phyloP scores from a whole-genome alignment of 1,284 basidiomycete species.

The Naganishia sp. region DNA sequence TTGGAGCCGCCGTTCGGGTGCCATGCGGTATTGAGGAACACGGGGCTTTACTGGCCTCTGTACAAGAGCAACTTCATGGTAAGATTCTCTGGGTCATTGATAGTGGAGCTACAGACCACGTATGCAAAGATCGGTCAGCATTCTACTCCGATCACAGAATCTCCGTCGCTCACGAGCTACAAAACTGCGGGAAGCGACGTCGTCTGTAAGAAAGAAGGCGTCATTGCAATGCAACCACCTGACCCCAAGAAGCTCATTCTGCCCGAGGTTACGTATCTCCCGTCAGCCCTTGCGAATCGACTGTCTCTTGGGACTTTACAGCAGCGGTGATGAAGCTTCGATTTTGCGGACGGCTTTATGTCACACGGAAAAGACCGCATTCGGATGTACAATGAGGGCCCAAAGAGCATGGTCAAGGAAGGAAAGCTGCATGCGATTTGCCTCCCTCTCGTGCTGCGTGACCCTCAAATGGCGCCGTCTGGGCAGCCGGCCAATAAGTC shows the following conservation, averaged over 20 bases:
- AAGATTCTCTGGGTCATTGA: conserved; percentile 26
- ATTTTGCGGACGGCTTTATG: conserved; percentile 8
- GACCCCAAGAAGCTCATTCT: conserved; percentile 3
- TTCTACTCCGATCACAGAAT: conserved; percentile 5
- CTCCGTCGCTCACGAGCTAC: conserved; percentile 6
- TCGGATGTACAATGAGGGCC: conserved; percentile 15
- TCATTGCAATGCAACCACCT: conserved; percentile 2
- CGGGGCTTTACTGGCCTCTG: background rate
- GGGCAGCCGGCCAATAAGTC: background rate
- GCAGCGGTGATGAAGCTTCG: conserved; percentile 12
- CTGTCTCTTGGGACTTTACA: conserved; percentile 9
- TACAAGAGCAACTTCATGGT: background rate
- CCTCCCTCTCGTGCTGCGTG: too few species aligned
- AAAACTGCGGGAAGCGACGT: conserved; percentile 2
- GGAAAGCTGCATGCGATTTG: too few species aligned
- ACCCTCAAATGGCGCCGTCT: conserved; percentile 1
- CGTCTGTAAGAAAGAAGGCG: background rate
- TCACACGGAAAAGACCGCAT: background rate
- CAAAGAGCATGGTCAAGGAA: conserved; percentile 8
- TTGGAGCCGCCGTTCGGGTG: conserved; percentile 3
- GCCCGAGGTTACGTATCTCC: conserved; percentile 6
- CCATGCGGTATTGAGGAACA: background rate
- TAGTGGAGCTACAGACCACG: conserved; percentile 21
- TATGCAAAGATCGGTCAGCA: conserved; percentile 7
- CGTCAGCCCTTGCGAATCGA: conserved; percentile 2